Evolutionary conservation across 805 yeast genomes (phyloP).

Genomic region (Pichia exigua): DNA sequence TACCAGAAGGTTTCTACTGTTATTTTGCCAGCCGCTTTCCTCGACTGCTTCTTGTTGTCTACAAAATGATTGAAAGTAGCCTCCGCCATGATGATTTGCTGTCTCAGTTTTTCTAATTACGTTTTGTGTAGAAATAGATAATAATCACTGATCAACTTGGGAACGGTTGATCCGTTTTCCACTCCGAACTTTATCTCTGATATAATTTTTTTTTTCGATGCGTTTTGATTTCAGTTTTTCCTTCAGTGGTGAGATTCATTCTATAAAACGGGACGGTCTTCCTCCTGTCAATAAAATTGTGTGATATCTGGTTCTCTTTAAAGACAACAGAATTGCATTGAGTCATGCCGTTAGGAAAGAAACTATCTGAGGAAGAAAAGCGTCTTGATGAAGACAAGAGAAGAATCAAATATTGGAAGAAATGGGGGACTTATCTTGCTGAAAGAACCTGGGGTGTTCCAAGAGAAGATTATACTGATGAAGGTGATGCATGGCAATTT

Average conservation of each 20-base stretch:
- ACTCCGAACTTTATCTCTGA: not conserved
- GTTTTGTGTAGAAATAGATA: not conserved
- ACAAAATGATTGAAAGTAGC: constrained; percentile 49
- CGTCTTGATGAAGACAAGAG: constrained; percentile 35
- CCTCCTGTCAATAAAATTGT: not conserved
- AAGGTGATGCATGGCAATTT: constrained; percentile 90
- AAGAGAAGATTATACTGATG: constrained; percentile 77
- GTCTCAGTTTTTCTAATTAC: constrained; percentile 5
- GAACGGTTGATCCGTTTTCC: not conserved
- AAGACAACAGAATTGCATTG: not conserved
- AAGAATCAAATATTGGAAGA: constrained; percentile 55
- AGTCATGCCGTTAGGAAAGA: constrained; percentile 18
- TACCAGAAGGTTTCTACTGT: constrained; percentile 77
- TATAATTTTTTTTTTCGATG: not conserved
- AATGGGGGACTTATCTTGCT: constrained; percentile 88
- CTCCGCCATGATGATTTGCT: constrained; percentile 54
- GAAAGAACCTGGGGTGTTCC: constrained; percentile 88
- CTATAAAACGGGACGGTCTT: not conserved
- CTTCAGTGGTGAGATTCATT: not conserved
- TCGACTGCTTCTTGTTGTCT: constrained; percentile 63
- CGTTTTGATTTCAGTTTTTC: not conserved
- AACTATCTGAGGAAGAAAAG: constrained; percentile 28
- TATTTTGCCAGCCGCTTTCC: constrained; percentile 79
- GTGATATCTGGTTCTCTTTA: not conserved
- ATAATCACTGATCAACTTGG: not conserved